These are phyloP conservation scores for Rosellinia necatrix DNA, from an alignment of 2,329 filamentous ascomycete genomes.

Conservation along the genomic window DNA sequence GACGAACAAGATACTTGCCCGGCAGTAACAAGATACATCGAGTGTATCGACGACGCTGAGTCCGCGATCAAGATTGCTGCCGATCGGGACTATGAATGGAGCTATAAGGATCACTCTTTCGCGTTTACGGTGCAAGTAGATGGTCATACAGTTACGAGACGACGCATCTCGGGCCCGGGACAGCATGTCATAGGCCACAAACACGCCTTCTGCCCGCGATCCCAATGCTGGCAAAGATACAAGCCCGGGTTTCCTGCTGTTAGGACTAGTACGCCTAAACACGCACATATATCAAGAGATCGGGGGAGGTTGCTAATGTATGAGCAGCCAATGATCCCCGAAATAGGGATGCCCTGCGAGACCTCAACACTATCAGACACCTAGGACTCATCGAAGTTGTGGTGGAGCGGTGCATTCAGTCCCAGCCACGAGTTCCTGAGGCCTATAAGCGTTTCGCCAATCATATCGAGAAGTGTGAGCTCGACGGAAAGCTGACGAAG, in stretches of 20 bases:
- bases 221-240: slow-evolving; percentile 19
- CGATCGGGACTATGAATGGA: slow-evolving; percentile 30
- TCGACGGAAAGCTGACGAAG: slow-evolving; percentile 42
- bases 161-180: neutral
- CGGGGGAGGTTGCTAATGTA: neutral
- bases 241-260: slow-evolving; percentile 37
- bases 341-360: slow-evolving; percentile 30
- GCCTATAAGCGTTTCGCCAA: neutral
- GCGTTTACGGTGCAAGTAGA: slow-evolving; percentile 26
- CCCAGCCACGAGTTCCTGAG: neutral
- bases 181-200: neutral
- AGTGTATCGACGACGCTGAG: slow-evolving; percentile 36
- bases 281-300: neutral
- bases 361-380: slow-evolving; percentile 27
- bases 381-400: slow-evolving; percentile 37
- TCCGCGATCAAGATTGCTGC: slow-evolving; percentile 33
- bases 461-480: slow-evolving; percentile 16
- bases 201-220: neutral
- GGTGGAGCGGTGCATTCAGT: slow-evolving; percentile 19
- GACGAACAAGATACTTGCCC: slow-evolving; percentile 7
- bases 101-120: slow-evolving; percentile 27
- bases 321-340: slow-evolving; percentile 29
- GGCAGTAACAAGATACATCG: slow-evolving; percentile 38
- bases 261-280: slow-evolving; percentile 32
- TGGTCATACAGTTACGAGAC: slow-evolving; percentile 19